Percentiles rank a stretch among this genome's conserved stretches.
Evolutionary conservation across 768 basidiomycete species (phyloP).

Genomic region (Cyclocybe cylindracea): DNA sequence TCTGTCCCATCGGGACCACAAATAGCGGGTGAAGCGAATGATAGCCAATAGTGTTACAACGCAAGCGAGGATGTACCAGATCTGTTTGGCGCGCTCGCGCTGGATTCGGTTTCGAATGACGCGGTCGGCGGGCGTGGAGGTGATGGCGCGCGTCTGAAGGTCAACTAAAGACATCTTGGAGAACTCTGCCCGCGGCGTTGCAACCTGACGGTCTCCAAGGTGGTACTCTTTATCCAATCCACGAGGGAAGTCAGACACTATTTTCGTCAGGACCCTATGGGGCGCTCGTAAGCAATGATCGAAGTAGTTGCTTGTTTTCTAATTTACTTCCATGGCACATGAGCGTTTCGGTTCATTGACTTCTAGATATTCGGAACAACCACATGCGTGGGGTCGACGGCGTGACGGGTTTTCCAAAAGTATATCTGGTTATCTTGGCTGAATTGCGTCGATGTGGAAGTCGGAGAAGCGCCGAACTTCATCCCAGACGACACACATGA

Average conservation of each 20-base stretch:
- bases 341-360: conserved; percentile 20
- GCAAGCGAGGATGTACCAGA: conserved; percentile 40
- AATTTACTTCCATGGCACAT: conserved; percentile 15
- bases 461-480: conserved; percentile 21
- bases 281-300: conserved; percentile 15
- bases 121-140: conserved; percentile 31
- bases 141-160: conserved; percentile 3
- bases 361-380: conserved; percentile 24
- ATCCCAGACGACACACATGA: conserved; percentile 15
- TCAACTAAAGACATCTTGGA: not conserved
- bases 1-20: conserved; percentile 9
- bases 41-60: conserved; percentile 38
- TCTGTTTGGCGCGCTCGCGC: conserved; percentile 34
- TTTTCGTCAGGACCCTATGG: conserved; percentile 21
- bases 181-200: not conserved
- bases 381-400: conserved; percentile 6
- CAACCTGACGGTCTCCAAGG: not conserved
- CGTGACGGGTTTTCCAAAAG: conserved; percentile 7
- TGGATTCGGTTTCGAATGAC: conserved; percentile 34
- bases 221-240: conserved; percentile 21
- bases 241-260: conserved; percentile 24
- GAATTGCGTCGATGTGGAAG: conserved; percentile 6
- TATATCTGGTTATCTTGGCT: conserved; percentile 9
- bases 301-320: conserved; percentile 13
- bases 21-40: conserved; percentile 26